phyloP scores from a whole-genome alignment of 805 yeast genomes.

The Saccharomycopsis malanga region DNA sequence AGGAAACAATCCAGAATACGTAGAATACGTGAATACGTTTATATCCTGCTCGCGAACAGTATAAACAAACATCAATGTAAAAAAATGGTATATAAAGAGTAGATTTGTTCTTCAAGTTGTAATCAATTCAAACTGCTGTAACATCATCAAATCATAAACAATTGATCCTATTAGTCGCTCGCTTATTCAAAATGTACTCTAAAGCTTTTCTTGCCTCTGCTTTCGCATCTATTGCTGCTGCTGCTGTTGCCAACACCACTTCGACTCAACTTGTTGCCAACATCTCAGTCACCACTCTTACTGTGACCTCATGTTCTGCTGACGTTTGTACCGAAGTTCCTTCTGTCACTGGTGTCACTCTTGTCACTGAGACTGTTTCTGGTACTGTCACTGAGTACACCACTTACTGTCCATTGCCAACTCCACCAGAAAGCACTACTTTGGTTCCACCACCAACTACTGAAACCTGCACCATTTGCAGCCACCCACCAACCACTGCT shows the following conservation, averaged over 20 bases:
- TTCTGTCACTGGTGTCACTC: conserved; percentile 21
- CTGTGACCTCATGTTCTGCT: conserved; percentile 19
- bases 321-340: conserved; percentile 24
- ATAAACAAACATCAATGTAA: too few species aligned
- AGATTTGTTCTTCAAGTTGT: too few species aligned
- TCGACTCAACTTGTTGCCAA: conserved; percentile 14
- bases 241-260: conserved; percentile 13
- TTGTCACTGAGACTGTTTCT: conserved; percentile 3
- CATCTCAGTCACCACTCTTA: conserved; percentile 20
- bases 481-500: neutral
- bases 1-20: too few species aligned
- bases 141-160: too few species aligned
- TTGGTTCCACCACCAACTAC: conserved; percentile 5
- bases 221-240: conserved; percentile 10
- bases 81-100: too few species aligned
- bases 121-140: too few species aligned
- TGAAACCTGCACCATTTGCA: neutral
- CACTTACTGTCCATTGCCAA: too few species aligned
- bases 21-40: too few species aligned
- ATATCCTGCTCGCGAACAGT: too few species aligned
- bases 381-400: conserved; percentile 6
- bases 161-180: too few species aligned
- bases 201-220: conserved; percentile 6
- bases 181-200: conserved; percentile 15
- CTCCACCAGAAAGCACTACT: conserved; percentile 6